Percentiles rank a stretch among this genome's conserved stretches.
Conservation (phyloP, 805 yeast genomes). For the Saccharomycopsis guyanensis region DNA sequence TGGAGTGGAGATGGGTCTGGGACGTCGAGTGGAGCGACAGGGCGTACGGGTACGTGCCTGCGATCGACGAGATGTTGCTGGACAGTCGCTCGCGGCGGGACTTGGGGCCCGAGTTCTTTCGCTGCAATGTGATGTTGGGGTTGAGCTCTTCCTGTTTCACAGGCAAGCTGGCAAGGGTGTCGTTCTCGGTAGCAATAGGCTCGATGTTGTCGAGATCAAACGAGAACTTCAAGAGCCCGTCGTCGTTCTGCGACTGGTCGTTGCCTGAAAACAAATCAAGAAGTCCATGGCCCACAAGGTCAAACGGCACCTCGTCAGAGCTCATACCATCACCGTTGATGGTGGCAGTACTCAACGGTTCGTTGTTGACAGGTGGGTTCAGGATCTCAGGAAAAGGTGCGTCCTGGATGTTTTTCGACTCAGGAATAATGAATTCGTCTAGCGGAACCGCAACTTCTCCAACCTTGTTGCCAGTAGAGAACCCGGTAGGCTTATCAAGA, state of each 20-base stretch:
- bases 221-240: neutral
- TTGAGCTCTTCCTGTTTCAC: too few relatives aligned
- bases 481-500: neutral
- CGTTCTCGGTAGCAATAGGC: neutral
- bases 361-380: neutral
- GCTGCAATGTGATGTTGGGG: too few relatives aligned
- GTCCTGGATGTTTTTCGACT: neutral
- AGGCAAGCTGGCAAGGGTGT: neutral
- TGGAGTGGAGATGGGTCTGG: conserved; percentile 1
- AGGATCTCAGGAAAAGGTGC: neutral
- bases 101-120: too few relatives aligned
- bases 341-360: neutral
- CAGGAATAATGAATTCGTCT: conserved; percentile 17
- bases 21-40: neutral
- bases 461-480: conserved; percentile 3
- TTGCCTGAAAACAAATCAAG: conserved; percentile 12
- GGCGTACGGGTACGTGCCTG: conserved; percentile 5
- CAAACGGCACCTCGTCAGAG: conserved; percentile 2
- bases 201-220: conserved; percentile 2
- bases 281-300: conserved; percentile 15
- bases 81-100: too few relatives aligned
- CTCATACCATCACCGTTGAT: neutral
- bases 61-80: conserved; percentile 10
- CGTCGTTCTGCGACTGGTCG: neutral
- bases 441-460: conserved; percentile 20